A percentile compares a stretch with the other conserved stretches of the same genome.
Conservation (phyloP, 2,329 filamentous ascomycete genomes). For the Fusarium subtropicale region DNA sequence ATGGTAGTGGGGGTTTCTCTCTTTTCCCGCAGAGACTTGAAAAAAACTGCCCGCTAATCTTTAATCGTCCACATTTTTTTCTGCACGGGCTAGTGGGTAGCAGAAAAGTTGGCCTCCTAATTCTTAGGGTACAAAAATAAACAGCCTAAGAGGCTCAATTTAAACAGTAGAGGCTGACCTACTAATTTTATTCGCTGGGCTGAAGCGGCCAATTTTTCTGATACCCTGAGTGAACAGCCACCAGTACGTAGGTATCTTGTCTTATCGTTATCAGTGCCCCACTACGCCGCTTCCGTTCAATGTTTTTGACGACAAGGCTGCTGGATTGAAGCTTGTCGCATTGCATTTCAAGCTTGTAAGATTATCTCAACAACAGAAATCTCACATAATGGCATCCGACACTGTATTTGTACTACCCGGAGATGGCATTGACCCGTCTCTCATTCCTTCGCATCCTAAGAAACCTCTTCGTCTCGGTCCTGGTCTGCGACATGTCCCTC, state of each 20-base stretch:
- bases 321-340: constrained; percentile 28
- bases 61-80: constrained; percentile 43
- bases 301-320: constrained; percentile 32
- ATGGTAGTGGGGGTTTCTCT: constrained; percentile 44
- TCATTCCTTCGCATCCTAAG: constrained; percentile 75
- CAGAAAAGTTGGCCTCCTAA: neutral
- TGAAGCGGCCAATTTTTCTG: neutral
- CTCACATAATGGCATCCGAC: constrained; percentile 65
- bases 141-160: neutral
- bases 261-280: constrained; percentile 37
- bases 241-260: constrained; percentile 41
- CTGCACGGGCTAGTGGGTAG: constrained; percentile 3
- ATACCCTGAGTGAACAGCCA: neutral
- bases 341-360: constrained; percentile 16
- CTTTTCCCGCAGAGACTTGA: constrained; percentile 42
- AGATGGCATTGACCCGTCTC: constrained; percentile 74
- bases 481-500: constrained; percentile 83
- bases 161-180: neutral
- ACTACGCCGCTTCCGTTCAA: constrained; percentile 15
- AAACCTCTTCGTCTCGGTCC: constrained; percentile 83
- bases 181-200: neutral
- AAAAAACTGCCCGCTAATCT: constrained; percentile 48
- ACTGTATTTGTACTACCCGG: constrained; percentile 82
- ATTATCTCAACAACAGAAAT: constrained; percentile 6
- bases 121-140: neutral